Percentiles rank a stretch among this genome's conserved stretches.
These are phyloP conservation scores for Lepidium aucheri DNA, from an alignment of 345 rosid species.

Conservation along the genomic window DNA sequence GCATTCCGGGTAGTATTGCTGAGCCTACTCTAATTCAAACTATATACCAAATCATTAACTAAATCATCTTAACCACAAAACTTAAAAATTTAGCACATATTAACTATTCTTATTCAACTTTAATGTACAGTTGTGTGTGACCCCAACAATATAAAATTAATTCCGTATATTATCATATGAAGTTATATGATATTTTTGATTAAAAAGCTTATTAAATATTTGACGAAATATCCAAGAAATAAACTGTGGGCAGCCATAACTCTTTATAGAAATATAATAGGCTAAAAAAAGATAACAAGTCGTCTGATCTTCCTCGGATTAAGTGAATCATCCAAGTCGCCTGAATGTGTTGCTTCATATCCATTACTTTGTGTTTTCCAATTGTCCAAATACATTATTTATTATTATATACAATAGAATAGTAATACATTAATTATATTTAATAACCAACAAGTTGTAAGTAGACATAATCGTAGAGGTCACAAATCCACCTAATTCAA, in stretches of 20 bases:
- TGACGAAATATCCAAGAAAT: background rate
- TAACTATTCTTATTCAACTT: background rate
- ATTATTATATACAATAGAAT: background rate
- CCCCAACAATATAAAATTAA: no score
- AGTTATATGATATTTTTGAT: no score
- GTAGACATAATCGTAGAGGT: slow-evolving; percentile 21
- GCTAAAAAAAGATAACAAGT: background rate
- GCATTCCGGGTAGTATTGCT: no score
- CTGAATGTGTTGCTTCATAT: slow-evolving; percentile 19
- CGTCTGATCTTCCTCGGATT: slow-evolving; percentile 13
- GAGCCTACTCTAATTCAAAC: no score
- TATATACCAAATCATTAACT: no score
- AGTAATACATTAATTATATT: background rate
- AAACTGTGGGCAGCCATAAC: background rate
- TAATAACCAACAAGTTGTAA: slow-evolving; percentile 16
- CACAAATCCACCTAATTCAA: slow-evolving; percentile 9
- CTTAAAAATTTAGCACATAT: no score
- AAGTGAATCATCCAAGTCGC: slow-evolving; percentile 24
- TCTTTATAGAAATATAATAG: background rate
- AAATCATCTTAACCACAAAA: no score
- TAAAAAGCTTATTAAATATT: background rate
- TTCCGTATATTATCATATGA: no score
- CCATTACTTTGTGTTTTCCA: background rate
- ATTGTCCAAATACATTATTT: no score
- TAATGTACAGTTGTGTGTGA: background rate